Evolutionary conservation across 805 yeast species (phyloP).

Genomic region (Lachancea waltii): DNA sequence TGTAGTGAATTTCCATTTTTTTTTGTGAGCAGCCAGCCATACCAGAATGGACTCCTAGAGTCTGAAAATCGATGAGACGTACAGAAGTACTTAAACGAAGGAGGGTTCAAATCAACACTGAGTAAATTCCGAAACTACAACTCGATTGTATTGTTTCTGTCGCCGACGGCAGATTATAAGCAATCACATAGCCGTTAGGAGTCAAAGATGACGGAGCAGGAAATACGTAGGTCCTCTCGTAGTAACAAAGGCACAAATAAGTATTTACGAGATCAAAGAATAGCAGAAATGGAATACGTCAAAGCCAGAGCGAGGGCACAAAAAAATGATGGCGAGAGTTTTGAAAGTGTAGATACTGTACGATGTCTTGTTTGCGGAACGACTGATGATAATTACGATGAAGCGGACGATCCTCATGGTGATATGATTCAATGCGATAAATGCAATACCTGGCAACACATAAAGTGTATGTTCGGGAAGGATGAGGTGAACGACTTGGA

Average conservation of each 20-base stretch:
- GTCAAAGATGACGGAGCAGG: not conserved
- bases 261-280: slow-evolving; percentile 22
- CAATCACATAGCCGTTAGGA: no score
- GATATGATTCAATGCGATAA: slow-evolving; percentile 60
- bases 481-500: slow-evolving; percentile 38
- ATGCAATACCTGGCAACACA: slow-evolving; percentile 71
- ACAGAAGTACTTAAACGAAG: no score
- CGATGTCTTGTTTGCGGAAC: slow-evolving; percentile 60
- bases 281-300: slow-evolving; percentile 14
- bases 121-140: no score
- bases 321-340: slow-evolving; percentile 4
- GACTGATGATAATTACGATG: slow-evolving; percentile 50
- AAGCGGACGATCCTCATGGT: slow-evolving; percentile 45
- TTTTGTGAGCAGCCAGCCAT: no score
- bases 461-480: slow-evolving; percentile 47
- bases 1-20: no score
- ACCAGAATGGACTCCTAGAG: no score
- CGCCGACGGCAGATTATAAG: no score
- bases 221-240: slow-evolving; percentile 38
- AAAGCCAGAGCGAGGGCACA: slow-evolving; percentile 5
- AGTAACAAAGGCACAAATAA: slow-evolving; percentile 38
- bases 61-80: no score
- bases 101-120: no score
- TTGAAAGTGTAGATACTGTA: slow-evolving; percentile 32
- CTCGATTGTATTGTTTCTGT: no score